phyloP scores from a whole-genome alignment of 2,329 filamentous ascomycete species.

The Nigrospora sphaerica region DNA sequence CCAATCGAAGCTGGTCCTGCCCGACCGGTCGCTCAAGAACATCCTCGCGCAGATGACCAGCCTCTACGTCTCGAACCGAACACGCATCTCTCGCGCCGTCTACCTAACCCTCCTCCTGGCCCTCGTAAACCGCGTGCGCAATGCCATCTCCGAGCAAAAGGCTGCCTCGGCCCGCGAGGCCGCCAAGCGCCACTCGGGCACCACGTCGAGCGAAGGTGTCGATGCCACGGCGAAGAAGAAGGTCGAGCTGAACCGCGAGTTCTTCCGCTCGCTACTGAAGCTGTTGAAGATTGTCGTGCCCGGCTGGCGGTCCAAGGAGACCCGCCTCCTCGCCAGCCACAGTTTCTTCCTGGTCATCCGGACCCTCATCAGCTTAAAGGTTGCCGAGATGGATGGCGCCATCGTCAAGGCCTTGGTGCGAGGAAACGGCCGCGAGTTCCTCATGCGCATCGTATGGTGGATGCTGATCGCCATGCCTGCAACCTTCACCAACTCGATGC shows the following conservation, averaged over 20 bases:
- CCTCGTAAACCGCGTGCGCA: conserved; percentile 78
- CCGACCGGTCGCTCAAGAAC: conserved; percentile 57
- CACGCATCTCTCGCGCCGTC: conserved; percentile 72
- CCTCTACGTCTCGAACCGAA: conserved; percentile 74
- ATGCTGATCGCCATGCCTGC: conserved; percentile 95
- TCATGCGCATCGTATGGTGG: conserved; percentile 91
- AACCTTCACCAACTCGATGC: conserved; percentile 98
- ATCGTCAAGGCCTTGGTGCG: conserved; percentile 89
- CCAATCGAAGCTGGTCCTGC: conserved; percentile 64
- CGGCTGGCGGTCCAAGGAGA: conserved; percentile 82
- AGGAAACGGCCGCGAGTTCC: conserved; percentile 83
- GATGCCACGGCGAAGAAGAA: conserved; percentile 43
- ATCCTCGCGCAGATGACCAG: conserved; percentile 59
- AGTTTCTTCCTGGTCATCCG: conserved; percentile 86
- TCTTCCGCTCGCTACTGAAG: conserved; percentile 65
- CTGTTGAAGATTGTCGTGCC: conserved; percentile 84
- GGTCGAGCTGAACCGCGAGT: conserved; percentile 86
- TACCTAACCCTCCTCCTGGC: conserved; percentile 78
- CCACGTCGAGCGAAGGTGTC: conserved; percentile 33
- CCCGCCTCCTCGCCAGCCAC: conserved; percentile 79
- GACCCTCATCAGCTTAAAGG: conserved; percentile 89
- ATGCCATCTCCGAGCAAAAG: conserved; percentile 90
- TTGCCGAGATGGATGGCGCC: conserved; percentile 89
- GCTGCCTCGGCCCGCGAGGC: conserved; percentile 67
- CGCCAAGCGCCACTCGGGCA: conserved; percentile 46